Percentiles rank a stretch among this genome's conserved stretches.
Conservation (phyloP, 192 early-diverging fungal genomes). For the Coemansia sp. region DNA sequence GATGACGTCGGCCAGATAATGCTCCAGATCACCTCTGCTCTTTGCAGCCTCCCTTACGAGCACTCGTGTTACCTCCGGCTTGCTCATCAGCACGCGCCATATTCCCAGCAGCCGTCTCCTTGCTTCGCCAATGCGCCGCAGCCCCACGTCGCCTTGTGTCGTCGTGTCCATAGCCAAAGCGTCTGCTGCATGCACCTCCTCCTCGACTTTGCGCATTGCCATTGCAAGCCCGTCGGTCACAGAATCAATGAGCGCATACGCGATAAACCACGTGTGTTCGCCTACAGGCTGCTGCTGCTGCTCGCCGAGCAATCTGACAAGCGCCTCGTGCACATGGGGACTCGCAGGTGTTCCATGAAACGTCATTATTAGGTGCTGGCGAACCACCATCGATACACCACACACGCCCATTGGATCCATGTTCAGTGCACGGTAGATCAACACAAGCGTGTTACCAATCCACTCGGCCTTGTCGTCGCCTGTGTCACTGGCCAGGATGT, state of each 20-base stretch:
- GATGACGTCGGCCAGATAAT: constrained; percentile 17
- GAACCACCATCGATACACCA: constrained; percentile 13
- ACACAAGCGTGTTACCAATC: not conserved
- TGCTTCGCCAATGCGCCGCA: constrained; percentile 69
- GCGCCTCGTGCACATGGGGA: not conserved
- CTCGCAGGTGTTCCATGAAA: not conserved
- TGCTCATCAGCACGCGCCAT: constrained; percentile 61
- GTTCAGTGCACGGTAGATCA: constrained; percentile 17
- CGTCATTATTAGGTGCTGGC: constrained; percentile 3
- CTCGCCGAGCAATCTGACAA: constrained; percentile 3
- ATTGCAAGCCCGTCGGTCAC: constrained; percentile 73
- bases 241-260: constrained; percentile 74
- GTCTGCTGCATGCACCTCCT: constrained; percentile 75
- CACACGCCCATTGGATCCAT: not conserved
- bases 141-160: constrained; percentile 61
- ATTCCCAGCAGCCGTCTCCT: constrained; percentile 71
- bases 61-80: constrained; percentile 68
- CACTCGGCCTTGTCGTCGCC: constrained; percentile 20
- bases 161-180: constrained; percentile 65
- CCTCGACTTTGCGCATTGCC: constrained; percentile 61
- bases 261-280: constrained; percentile 1
- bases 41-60: constrained; percentile 54
- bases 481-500: constrained; percentile 67
- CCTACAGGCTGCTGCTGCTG: not conserved
- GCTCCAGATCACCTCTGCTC: constrained; percentile 6